These are phyloP conservation scores for Ascoidea asiatica DNA, from an alignment of 805 yeast species.

Conservation along the genomic window DNA sequence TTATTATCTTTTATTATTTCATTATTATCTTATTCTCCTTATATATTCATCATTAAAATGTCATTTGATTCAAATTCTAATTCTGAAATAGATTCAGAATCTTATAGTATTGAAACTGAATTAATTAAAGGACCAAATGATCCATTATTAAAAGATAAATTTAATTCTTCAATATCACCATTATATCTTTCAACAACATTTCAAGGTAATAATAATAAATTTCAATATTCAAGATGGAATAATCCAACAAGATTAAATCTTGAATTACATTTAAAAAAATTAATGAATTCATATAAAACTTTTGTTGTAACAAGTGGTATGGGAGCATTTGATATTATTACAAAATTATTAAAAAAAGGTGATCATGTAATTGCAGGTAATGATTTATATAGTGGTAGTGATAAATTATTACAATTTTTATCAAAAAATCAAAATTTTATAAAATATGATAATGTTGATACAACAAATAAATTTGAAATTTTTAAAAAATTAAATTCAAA, in stretches of 20 bases:
- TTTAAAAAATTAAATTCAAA: constrained; percentile 31
- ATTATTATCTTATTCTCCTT: too few relatives aligned
- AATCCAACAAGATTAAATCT: constrained; percentile 81
- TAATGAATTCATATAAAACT: constrained; percentile 67
- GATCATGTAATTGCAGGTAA: constrained; percentile 91
- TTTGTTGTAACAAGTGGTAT: constrained; percentile 85
- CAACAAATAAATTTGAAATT: constrained; percentile 52
- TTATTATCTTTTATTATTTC: too few relatives aligned
- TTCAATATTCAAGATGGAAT: constrained; percentile 83
- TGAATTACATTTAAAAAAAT: constrained; percentile 63
- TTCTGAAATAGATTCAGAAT: too few relatives aligned
- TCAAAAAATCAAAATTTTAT: constrained; percentile 50
- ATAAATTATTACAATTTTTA: constrained; percentile 67
- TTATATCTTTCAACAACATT: constrained; percentile 91
- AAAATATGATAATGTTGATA: constrained; percentile 64
- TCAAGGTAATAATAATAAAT: constrained; percentile 60
- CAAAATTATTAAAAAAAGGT: constrained; percentile 62
- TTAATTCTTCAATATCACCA: constrained; percentile 76
- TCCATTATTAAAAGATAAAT: constrained; percentile 67
- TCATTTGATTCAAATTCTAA: too few relatives aligned
- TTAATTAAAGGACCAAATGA: constrained; percentile 49
- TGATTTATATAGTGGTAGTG: constrained; percentile 90
- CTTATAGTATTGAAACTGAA: constrained; percentile 57
- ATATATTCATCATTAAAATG: too few relatives aligned
- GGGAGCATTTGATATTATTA: constrained; percentile 83